phyloP scores from a whole-genome alignment of 2,329 filamentous ascomycete genomes.

The Colletotrichum godetiae region DNA sequence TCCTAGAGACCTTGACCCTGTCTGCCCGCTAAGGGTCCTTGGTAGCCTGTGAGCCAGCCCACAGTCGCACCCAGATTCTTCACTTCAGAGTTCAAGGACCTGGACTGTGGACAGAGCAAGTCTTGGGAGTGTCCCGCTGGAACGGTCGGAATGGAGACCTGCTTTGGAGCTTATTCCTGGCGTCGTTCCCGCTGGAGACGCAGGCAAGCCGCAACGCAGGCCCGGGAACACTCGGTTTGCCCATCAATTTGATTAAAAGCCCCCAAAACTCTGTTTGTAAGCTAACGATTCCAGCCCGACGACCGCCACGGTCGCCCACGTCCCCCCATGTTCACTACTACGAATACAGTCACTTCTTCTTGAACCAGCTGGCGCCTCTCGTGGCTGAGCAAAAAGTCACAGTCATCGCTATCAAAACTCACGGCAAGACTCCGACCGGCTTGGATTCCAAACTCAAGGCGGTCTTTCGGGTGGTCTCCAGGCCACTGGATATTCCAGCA shows the following conservation, averaged over 20 bases:
- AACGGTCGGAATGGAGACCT: conserved; percentile 7
- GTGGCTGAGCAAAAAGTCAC: not conserved
- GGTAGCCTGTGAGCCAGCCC: not conserved
- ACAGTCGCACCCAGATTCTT: not conserved
- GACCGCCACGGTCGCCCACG: not conserved
- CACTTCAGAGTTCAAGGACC: not conserved
- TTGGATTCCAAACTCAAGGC: conserved; percentile 2
- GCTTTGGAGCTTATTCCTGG: not conserved
- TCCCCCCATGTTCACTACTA: not conserved
- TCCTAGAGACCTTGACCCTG: not conserved
- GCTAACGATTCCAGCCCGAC: not conserved
- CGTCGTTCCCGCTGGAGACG: not conserved
- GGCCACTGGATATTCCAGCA: conserved; percentile 14
- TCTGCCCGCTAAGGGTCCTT: not conserved
- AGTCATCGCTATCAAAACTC: not conserved
- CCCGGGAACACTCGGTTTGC: conserved; percentile 4
- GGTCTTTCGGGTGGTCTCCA: not conserved
- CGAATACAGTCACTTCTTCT: not conserved
- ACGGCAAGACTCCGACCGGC: not conserved
- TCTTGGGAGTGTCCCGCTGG: not conserved
- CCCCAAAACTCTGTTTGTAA: not conserved
- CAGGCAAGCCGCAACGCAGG: not conserved
- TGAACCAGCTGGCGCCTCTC: not conserved
- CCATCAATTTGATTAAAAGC: not conserved
- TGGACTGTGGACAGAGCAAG: too few species aligned